Base-by-base conservation (phyloP, 2,329 filamentous ascomycete genomes). In the Aureobasidium zeae region DNA sequence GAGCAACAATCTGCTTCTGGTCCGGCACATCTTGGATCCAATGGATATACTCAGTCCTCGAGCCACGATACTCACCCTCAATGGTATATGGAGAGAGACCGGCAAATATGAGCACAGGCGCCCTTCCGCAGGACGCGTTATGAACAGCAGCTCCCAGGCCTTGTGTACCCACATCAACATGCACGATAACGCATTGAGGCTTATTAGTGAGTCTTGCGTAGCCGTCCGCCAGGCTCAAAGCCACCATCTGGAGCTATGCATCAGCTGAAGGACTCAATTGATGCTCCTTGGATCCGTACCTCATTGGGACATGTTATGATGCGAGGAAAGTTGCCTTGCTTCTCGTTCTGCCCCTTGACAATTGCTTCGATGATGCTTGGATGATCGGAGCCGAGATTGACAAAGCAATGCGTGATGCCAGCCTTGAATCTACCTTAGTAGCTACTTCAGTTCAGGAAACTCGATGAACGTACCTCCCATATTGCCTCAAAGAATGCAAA, bases 1-100 rank as follows among this genome's bases (percentile, higher is more conserved):
- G 86, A 0, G 76, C 69, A 3, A 94, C 68, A 47, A 94, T 88
- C 54, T 79, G 74, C 59, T 82, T 85, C 60, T 89, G 85, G 55
- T 89, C 83, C 0, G 81, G 83, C 2, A 87, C 81, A 61, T 89
- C 83, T 55, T 89, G 84, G 22, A 88, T 81, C 83, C 84, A 89
- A 60, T 89, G 84, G 52, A 87, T 88, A 59, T 85, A 88, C 62
- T 89, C 85, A 1, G 83, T 87, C 43, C 84, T 71, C n/a, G 74
- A 80, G 10, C 84, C 84, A 1, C 80, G 73, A 64, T 83, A 76
- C 62, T 89, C 84, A 12, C 84, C 84, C 53, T 87, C 82, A 21
- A 81, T 72, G 0, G 84, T 88, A 57, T 79, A 85, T 0, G 84
- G 85, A 9, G 79, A 84, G 12, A 88, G 65, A 4, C 84, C 84